phyloP scores from a whole-genome alignment of 176 grass and related monocot genomes.

The Puccinellia tenuiflora region DNA sequence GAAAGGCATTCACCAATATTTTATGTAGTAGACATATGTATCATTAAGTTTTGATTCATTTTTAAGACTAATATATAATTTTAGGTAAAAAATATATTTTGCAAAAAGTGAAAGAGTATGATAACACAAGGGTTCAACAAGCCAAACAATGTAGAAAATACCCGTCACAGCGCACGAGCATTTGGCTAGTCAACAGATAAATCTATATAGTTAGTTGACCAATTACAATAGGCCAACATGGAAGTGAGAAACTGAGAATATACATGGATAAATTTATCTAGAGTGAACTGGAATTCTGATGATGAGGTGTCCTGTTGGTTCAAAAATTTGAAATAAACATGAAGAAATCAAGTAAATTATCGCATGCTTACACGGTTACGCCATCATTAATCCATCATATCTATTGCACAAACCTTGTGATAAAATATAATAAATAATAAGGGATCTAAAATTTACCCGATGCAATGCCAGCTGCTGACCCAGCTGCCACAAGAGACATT shows the following conservation, averaged over 20 bases:
- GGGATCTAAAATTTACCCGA: conserved; percentile 45
- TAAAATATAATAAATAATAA: neutral
- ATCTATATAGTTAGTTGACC: neutral
- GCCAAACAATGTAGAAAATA: neutral
- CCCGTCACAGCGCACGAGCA: neutral
- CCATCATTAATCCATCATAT: neutral
- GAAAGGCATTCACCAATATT: no score
- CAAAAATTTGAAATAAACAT: neutral
- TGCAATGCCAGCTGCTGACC: conserved; percentile 91
- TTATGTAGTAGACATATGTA: neutral
- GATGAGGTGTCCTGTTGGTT: neutral
- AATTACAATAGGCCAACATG: neutral
- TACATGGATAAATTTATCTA: neutral
- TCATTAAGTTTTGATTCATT: neutral
- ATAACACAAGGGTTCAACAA: neutral
- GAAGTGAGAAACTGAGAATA: neutral
- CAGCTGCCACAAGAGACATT: conserved; percentile 81
- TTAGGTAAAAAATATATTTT: neutral
- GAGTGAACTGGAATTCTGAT: neutral
- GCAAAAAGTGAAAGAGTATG: neutral
- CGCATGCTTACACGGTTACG: neutral
- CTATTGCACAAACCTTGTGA: neutral
- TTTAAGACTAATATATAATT: neutral
- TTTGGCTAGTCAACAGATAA: neutral
- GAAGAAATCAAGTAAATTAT: neutral